Conservation (phyloP, 129 eudicot genomes). For the Rutidosis leptorrhynchoides region DNA sequence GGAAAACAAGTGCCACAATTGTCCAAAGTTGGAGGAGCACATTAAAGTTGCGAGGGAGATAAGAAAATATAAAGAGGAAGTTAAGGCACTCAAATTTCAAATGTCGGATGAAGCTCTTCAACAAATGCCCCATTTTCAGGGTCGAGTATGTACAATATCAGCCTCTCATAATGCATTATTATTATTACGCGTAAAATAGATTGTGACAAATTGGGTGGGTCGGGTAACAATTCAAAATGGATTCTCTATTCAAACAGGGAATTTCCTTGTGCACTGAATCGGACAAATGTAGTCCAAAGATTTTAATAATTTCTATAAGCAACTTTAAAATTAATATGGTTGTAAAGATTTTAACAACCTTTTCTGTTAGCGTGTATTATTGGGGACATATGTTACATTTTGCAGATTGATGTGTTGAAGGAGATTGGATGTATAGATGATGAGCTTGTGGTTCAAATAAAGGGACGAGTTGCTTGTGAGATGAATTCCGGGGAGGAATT, state of each 20-base stretch:
- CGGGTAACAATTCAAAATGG: not conserved
- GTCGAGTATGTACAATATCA: conserved; percentile 65
- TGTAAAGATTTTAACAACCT: not conserved
- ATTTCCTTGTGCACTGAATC: not conserved
- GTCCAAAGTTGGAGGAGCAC: conserved; percentile 84
- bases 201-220: not conserved
- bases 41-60: conserved; percentile 65
- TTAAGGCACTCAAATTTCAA: conserved; percentile 62
- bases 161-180: not conserved
- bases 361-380: not conserved
- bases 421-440: conserved; percentile 86
- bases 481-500: conserved; percentile 99
- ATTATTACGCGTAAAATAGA: not conserved
- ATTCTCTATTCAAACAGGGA: not conserved
- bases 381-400: not conserved
- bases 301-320: not conserved
- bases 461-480: conserved; percentile 99
- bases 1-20: conserved; percentile 89
- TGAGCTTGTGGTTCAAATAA: conserved; percentile 87
- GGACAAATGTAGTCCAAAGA: not conserved
- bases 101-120: conserved; percentile 99
- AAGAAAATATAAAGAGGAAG: conserved; percentile 63
- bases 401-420: conserved; percentile 91
- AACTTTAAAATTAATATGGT: not conserved
- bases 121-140: conserved; percentile 99